Evolutionary conservation across 495 filamentous ascomycete species (phyloP), one percentile per base, ranked within the genome.

Genomic region (Annulohypoxylon nitens): DNA sequence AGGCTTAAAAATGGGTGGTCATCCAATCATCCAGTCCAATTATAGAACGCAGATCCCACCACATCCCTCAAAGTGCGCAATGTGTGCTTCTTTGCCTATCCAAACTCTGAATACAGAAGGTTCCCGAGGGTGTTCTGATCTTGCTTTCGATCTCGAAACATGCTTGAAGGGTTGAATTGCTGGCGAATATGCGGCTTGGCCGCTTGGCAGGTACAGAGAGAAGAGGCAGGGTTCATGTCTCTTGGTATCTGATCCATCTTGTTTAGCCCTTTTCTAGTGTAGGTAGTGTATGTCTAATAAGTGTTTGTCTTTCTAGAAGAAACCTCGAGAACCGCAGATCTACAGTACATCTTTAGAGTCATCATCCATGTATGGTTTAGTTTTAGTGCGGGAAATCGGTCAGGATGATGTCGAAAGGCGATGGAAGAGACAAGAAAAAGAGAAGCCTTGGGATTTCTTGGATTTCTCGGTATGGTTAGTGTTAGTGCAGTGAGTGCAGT

Each of bases 171-270:
- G 55, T 8, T 30, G 30, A 30, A 30, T 30, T 64, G 57, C 62
- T 70, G 30, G 26, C 14, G 37, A 69, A 16, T 23, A 61, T n/a
- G 23, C 25, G 26, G 20, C 20, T 30, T 30, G 5, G 30, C 30
- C 5, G 51, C 72, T 75, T 75, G 72, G 72, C 72, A 75, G 72
- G 72, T 33, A 75, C 71, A 12, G 6, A 47, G 30, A 26, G 66
- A 67, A 30, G 61, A 25, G 20, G 11, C 50, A 33, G 12, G 23
- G 12, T 23, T 30, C 30, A 4, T 30, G 30, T 30, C 11, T 43
- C 39, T 4, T 9, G 36, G 36, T 43, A 11, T 54, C 25, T 54
- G 25, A 30, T 30, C 23, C 50, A 53, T 30, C 20, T 26, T 25
- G 9, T 20, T 20, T 8, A 30, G 30, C 30, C 3, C 30, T 30